phyloP scores from a whole-genome alignment of 2,329 filamentous ascomycete genomes.

The Hypoxylon sp. region DNA sequence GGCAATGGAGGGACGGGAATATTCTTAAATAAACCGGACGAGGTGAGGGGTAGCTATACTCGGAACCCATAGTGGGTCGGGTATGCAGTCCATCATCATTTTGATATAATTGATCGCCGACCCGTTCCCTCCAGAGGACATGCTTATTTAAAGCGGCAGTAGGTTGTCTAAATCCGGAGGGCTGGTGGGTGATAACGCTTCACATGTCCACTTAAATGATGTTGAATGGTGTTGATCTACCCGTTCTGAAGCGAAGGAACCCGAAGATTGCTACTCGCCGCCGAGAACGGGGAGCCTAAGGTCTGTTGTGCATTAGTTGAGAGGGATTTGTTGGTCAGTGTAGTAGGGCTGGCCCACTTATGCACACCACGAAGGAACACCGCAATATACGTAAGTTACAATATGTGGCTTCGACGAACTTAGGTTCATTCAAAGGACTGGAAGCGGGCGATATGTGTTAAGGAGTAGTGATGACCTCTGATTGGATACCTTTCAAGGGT shows the following conservation, averaged over 20 bases:
- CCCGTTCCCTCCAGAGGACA: conserved; percentile 1
- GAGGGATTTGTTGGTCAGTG: background rate
- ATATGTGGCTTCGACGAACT: background rate
- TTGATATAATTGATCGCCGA: conserved; percentile 38
- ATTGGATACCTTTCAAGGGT: background rate
- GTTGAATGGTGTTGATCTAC: background rate
- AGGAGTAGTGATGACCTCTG: background rate
- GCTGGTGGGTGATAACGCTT: background rate
- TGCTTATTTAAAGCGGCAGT: background rate
- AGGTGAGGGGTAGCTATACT: conserved; percentile 37
- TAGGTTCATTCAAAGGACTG: background rate
- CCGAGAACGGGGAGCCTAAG: background rate
- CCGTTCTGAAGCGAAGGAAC: conserved; percentile 1
- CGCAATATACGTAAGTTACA: background rate
- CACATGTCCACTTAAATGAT: background rate
- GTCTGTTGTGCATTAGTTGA: background rate
- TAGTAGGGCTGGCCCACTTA: background rate
- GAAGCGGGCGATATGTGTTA: background rate
- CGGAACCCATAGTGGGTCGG: conserved; percentile 29
- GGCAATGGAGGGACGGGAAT: background rate
- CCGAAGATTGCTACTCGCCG: background rate
- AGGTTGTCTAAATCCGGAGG: background rate
- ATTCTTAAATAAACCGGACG: conserved; percentile 28
- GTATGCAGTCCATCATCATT: conserved; percentile 38
- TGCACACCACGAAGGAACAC: background rate